phyloP scores from a whole-genome alignment of 2,329 filamentous ascomycete genomes.

The Scleromitrula shiraiana region DNA sequence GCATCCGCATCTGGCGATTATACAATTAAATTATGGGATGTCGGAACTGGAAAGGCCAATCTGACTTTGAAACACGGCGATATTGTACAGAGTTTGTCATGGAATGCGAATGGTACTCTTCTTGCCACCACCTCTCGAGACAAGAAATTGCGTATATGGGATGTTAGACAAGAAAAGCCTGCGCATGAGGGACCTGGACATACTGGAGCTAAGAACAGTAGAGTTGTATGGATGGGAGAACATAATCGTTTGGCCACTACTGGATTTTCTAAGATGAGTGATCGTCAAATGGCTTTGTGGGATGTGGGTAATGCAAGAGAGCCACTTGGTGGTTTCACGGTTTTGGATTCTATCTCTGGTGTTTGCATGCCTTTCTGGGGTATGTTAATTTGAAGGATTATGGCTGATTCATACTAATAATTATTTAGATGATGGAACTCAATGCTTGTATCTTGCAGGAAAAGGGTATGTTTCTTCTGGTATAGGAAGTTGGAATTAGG shows the following conservation, averaged over 20 bases:
- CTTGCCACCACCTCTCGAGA: constrained; percentile 91
- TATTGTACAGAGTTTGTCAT: constrained; percentile 90
- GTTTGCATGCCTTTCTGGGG: constrained; percentile 99
- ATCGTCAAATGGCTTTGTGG: constrained; percentile 92
- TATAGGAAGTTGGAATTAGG: not conserved
- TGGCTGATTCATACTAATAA: constrained; percentile 21
- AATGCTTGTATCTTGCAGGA: constrained; percentile 91
- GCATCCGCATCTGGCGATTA: constrained; percentile 93
- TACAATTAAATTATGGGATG: constrained; percentile 92
- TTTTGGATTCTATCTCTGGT: constrained; percentile 90
- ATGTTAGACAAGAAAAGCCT: constrained; percentile 85
- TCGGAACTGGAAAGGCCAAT: constrained; percentile 66
- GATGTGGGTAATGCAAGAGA: constrained; percentile 73
- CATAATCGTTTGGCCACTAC: constrained; percentile 94
- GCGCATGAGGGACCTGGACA: constrained; percentile 81
- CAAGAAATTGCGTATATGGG: constrained; percentile 98
- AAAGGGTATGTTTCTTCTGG: constrained; percentile 67
- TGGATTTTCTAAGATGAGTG: constrained; percentile 97
- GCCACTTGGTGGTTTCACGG: constrained; percentile 83
- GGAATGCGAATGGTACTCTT: constrained; percentile 82
- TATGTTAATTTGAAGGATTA: constrained; percentile 29
- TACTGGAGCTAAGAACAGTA: constrained; percentile 92
- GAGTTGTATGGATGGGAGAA: constrained; percentile 94
- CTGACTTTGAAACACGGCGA: constrained; percentile 78
- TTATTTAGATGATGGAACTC: constrained; percentile 69